phyloP scores from a whole-genome alignment of 1,284 basidiomycete genomes.

The Ganoderma lucidum region DNA sequence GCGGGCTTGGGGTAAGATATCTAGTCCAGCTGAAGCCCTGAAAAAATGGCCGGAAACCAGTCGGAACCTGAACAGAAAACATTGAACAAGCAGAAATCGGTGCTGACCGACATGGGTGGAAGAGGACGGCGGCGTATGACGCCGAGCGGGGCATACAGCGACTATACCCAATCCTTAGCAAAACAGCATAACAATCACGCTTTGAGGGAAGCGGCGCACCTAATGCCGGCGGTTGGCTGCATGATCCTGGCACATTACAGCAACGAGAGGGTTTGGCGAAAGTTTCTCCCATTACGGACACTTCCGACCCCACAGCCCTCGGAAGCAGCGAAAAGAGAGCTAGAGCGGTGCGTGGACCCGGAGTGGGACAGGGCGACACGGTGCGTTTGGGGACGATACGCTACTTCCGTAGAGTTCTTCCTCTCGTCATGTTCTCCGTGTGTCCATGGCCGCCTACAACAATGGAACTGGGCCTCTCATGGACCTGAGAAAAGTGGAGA shows the following conservation, averaged over 20 bases:
- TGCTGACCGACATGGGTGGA: not conserved
- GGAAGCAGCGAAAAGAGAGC: not conserved
- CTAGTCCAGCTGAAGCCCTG: not conserved
- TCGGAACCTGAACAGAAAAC: not conserved
- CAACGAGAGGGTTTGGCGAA: not conserved
- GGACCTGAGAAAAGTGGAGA: constrained; percentile 12
- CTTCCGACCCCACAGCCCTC: constrained; percentile 12
- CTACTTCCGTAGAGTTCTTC: not conserved
- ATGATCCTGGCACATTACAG: not conserved
- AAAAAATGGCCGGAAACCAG: not conserved
- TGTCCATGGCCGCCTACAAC: not conserved
- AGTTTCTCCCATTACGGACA: not conserved
- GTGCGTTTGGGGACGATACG: constrained; percentile 6
- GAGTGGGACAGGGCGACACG: not conserved
- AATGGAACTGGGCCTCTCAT: not conserved
- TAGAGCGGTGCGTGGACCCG: not conserved
- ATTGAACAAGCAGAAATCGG: not conserved
- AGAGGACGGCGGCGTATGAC: not conserved
- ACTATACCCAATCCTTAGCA: not conserved
- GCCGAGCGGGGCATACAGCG: not conserved
- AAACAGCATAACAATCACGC: not conserved
- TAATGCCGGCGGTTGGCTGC: constrained; percentile 9
- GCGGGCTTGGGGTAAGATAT: not conserved
- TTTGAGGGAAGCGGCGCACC: constrained; percentile 5
- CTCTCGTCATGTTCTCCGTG: not conserved